Conservation (phyloP, 164 flowering plant genomes). For the Annona squamosa region DNA sequence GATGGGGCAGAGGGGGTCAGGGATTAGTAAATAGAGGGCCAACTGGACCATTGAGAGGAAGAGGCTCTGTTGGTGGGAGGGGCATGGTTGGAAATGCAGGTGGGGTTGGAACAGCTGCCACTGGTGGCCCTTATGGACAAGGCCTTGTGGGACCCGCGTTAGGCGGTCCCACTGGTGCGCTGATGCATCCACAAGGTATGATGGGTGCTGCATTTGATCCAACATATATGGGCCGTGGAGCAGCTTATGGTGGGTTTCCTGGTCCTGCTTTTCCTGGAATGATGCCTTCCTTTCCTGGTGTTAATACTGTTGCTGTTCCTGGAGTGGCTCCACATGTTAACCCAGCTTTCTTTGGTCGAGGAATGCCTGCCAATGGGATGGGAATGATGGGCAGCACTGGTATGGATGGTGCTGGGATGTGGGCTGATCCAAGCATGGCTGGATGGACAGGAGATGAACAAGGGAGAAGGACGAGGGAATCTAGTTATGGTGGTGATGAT, state of each 20-base stretch:
- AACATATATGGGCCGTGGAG: conserved; percentile 63
- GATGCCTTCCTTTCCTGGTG: conserved; percentile 59
- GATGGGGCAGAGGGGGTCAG: conserved; percentile 59
- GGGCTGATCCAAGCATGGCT: conserved; percentile 57
- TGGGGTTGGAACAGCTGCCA: conserved; percentile 34
- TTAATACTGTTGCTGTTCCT: conserved; percentile 50
- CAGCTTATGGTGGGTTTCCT: conserved; percentile 59
- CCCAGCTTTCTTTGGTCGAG: conserved; percentile 72
- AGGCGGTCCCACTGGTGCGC: conserved; percentile 54
- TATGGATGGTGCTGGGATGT: conserved; percentile 65
- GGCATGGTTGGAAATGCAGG: conserved; percentile 32
- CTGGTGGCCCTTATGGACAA: conserved; percentile 46
- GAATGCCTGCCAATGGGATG: conserved; percentile 59
- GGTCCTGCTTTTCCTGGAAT: conserved; percentile 62
- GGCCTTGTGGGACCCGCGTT: conserved; percentile 54
- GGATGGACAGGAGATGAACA: conserved; percentile 59
- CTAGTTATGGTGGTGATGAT: conserved; percentile 69
- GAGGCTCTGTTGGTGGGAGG: conserved; percentile 47
- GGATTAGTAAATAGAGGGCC: conserved; percentile 41
- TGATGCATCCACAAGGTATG: conserved; percentile 72
- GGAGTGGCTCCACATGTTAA: conserved; percentile 79
- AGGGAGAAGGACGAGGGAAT: conserved; percentile 49
- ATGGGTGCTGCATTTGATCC: conserved; percentile 72
- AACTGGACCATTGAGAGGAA: conserved; percentile 46
- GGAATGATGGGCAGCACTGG: conserved; percentile 58